Evolutionary conservation across 768 basidiomycete species (phyloP).

Genomic region (Lactarius hengduanensis): DNA sequence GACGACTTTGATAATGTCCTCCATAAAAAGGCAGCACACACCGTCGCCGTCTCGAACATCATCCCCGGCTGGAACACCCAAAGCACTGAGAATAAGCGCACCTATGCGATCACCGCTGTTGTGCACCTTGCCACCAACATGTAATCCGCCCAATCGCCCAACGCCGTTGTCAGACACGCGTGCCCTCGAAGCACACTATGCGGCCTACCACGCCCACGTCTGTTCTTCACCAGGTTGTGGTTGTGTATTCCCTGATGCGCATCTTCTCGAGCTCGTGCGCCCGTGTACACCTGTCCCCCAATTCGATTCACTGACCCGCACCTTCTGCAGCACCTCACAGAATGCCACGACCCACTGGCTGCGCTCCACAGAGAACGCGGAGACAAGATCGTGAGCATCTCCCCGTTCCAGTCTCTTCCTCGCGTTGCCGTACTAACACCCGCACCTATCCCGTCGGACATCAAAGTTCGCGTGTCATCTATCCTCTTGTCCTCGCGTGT

Average conservation of each 20-base stretch:
- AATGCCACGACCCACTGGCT: conserved; percentile 87
- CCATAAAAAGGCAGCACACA: conserved; percentile 23
- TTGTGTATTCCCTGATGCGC: conserved; percentile 82
- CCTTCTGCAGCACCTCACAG: conserved; percentile 64
- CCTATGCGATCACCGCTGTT: conserved; percentile 37
- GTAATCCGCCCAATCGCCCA: conserved; percentile 54
- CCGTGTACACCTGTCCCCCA: not conserved
- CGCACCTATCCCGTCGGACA: conserved; percentile 21
- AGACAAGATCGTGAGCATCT: conserved; percentile 70
- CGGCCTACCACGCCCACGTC: conserved; percentile 79
- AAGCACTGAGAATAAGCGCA: conserved; percentile 19
- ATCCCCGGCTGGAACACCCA: conserved; percentile 24
- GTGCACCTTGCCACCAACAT: conserved; percentile 83
- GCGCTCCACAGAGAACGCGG: conserved; percentile 73
- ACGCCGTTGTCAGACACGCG: conserved; percentile 62
- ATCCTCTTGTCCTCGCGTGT: conserved; percentile 53
- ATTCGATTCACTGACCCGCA: conserved; percentile 12
- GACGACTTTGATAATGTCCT: conserved; percentile 12
- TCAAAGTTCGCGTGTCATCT: conserved; percentile 79
- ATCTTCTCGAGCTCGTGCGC: conserved; percentile 77
- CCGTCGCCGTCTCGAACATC: conserved; percentile 18
- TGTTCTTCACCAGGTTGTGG: conserved; percentile 68
- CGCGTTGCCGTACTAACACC: not conserved
- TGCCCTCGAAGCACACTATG: conserved; percentile 82
- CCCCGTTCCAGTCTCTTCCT: not conserved